Evolutionary conservation across 306 rosid genomes (phyloP), one percentile per base, ranked within the genome.

Genomic region (Abrus precatorius): DNA sequence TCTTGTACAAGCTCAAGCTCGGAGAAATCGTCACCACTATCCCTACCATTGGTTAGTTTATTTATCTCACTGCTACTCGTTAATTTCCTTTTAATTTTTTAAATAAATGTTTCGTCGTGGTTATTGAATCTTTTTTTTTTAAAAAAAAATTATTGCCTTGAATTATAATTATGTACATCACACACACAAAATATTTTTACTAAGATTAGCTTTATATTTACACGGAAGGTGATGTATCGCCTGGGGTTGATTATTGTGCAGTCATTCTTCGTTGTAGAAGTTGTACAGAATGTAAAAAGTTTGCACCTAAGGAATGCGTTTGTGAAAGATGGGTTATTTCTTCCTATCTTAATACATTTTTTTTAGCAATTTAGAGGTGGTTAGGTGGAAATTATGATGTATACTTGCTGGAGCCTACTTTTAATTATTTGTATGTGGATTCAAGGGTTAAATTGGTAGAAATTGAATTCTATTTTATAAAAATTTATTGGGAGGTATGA

Each of bases 11-110:
- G 88, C 92, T 94, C 87, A 94, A 94, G 92, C 97, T 94, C 34
- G 98, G 98, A 47, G 97, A 94, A 85, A 92, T 94, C 57, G 98
- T 94, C 74, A 94, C 98, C 81, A 94, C 98, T 60, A 94, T 92
- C 85, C 98, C 98, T 48, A 94, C 98, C 74, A 92, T 94, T 40
- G 97, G 98, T 94, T 36, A 85, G 88, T 75, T 70, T 54, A 0
- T 34, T 41, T 45, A 9, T 5, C 79, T 11, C 30, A n/a, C 12
- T 38, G 1, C 34, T 36, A 27, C 63, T 48, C 53, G 0, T 12
- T 9, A 50, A 13, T 71, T 48, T 43, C 34, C 10, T 20, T 60
- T 45, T 64, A 43, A 9, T 69, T 1, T 40, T 40, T 55, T 34
- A 33, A 4, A 20, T 20, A 49, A 45, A 57, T 27, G 8, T 5